These are phyloP conservation scores for Elsinoe perseae DNA, from an alignment of 2,329 filamentous ascomycete species.

Conservation along the genomic window DNA sequence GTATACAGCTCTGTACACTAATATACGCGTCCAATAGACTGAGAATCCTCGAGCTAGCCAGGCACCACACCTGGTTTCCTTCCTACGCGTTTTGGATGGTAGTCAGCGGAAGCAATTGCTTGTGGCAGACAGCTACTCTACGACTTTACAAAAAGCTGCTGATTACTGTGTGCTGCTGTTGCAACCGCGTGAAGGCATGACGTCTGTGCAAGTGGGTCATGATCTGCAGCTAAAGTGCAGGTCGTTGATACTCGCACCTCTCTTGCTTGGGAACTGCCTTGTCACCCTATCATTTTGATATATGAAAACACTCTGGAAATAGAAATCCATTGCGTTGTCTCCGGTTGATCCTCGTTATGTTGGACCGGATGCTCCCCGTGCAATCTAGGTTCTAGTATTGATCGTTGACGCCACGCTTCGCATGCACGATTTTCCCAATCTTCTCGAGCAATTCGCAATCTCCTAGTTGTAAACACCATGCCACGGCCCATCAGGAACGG, in stretches of 20 bases:
- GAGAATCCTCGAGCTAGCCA: background rate
- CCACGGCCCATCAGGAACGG: too few relatives aligned
- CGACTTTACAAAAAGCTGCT: background rate
- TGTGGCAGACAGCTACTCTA: background rate
- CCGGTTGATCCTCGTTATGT: too few relatives aligned
- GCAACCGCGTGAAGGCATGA: background rate
- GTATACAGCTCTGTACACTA: background rate
- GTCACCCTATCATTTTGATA: too few relatives aligned
- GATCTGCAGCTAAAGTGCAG: background rate
- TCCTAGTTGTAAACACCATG: too few relatives aligned
- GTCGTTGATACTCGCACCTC: background rate
- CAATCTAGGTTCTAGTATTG: too few relatives aligned
- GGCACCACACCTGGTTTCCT: background rate
- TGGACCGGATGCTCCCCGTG: too few relatives aligned
- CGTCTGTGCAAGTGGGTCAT: background rate
- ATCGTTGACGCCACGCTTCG: too few relatives aligned
- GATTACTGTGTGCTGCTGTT: too few relatives aligned
- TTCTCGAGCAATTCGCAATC: too few relatives aligned
- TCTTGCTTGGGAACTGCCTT: background rate
- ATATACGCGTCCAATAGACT: background rate
- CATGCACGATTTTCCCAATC: too few relatives aligned
- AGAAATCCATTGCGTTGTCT: too few relatives aligned
- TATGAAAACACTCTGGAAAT: too few relatives aligned
- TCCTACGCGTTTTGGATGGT: background rate
- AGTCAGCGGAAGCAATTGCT: background rate